Percentiles rank a stretch among this genome's conserved stretches.
Evolutionary conservation across 345 rosid genomes (phyloP).

Genomic region (Citrus cavaleriei): DNA sequence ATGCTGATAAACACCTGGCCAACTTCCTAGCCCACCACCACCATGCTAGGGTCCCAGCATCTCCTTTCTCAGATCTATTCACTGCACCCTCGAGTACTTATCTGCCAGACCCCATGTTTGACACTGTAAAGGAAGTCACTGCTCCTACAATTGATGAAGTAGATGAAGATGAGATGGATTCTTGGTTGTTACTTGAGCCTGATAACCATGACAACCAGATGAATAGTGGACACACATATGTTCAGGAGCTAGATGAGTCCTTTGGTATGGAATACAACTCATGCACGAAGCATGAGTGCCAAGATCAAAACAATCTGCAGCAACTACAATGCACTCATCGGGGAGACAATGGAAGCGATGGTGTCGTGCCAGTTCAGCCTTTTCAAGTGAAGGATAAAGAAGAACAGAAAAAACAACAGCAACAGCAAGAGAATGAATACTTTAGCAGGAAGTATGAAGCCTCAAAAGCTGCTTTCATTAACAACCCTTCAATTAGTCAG

Average conservation of each 20-base stretch:
- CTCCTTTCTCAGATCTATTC: conserved; percentile 38
- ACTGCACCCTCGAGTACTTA: neutral
- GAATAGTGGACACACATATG: conserved; percentile 48
- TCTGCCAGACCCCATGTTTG: conserved; percentile 20
- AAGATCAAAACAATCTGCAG: conserved; percentile 36
- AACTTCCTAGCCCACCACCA: conserved; percentile 77
- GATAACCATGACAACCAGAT: conserved; percentile 14
- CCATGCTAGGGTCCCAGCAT: conserved; percentile 63
- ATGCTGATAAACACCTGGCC: conserved; percentile 65
- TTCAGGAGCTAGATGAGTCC: conserved; percentile 55
- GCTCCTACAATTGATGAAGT: neutral
- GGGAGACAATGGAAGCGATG: conserved; percentile 48
- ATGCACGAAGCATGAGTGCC: conserved; percentile 34
- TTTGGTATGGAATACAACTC: conserved; percentile 58
- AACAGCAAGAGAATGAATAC: conserved; percentile 36
- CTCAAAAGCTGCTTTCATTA: conserved; percentile 40
- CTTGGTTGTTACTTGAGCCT: conserved; percentile 64
- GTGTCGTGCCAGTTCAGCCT: conserved; percentile 61
- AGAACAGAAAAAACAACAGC: conserved; percentile 31
- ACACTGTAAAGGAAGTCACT: conserved; percentile 32
- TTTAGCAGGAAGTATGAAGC: conserved; percentile 43
- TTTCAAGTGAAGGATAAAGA: conserved; percentile 22
- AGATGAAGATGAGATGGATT: conserved; percentile 70
- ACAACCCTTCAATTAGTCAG: conserved; percentile 40
- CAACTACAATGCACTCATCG: conserved; percentile 30